Evolutionary conservation across 306 rosid species (phyloP), one percentile per base, ranked within the genome.

Genomic region (Castanea crenata): DNA sequence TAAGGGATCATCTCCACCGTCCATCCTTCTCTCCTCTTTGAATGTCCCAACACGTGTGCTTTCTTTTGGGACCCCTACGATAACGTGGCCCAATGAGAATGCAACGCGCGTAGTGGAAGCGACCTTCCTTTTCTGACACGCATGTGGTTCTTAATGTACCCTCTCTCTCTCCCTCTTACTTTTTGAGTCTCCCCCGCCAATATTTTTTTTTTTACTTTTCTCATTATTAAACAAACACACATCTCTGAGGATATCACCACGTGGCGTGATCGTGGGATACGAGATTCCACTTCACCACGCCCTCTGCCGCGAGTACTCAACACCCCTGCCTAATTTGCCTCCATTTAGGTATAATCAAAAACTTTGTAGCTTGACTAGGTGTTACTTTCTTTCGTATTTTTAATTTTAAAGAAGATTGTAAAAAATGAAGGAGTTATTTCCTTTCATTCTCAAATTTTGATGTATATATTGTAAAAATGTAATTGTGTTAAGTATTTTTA

Each of bases 121-220:
- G 55, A 62, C 63, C 67, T 23, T 78, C 20, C 87, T 85, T 88
- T 83, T 29, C 82, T 77, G 86, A 92, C 93, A 92, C 93, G 92
- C 94, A 90, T 92, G 94, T 88, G 90, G 89, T 81, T 75, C 84
- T 69, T 51, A 70, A 41, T 31, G 23, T 49, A 71, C 80, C 73
- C 35, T 51, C 76, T 35, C 4, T 12, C 5, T 35, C 78, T 38
- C 59, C 4, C 54, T 44, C 76, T 9, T 52, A 62, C 51, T 67
- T 34, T 35, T 8, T 18, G 51, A 67, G 71, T 9, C 71, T 19
- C 27, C 32, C 81, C 52, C 27, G 34, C 85, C 46, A 41, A 55
- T 54, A 21, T 64, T 79, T 74, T 20, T 34, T 7, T 6, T 38
- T 38, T 38, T 8, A 41, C 46, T 12, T 41, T 41, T 41, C 46